Evolutionary conservation across 2,329 filamentous ascomycete genomes (phyloP).

Genomic region (Epichloe typhina): DNA sequence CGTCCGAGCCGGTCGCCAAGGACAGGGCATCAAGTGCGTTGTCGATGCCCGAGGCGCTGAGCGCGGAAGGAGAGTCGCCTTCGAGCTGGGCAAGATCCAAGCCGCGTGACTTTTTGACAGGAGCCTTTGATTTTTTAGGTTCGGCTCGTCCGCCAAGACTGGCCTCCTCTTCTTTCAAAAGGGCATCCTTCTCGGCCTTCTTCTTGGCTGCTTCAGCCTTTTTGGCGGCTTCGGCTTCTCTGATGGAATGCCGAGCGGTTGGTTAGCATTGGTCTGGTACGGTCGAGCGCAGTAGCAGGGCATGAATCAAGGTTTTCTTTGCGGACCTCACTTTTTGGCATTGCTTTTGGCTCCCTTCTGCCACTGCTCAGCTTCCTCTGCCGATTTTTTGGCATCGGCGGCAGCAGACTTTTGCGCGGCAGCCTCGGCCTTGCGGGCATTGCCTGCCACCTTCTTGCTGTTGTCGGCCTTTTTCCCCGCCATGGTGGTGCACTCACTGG

Average conservation of each 20-base stretch:
- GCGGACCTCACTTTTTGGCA: slow-evolving; percentile 62
- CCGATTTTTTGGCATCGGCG: slow-evolving; percentile 53
- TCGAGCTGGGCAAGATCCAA: slow-evolving; percentile 69
- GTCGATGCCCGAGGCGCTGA: slow-evolving; percentile 83
- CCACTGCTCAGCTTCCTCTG: slow-evolving; percentile 67
- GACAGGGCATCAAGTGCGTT: slow-evolving; percentile 81
- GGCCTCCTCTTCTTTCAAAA: slow-evolving; percentile 72
- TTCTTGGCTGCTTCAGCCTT: slow-evolving; percentile 79
- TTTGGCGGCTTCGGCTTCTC: slow-evolving; percentile 38
- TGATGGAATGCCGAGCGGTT: slow-evolving; percentile 7
- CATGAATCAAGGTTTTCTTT: neutral
- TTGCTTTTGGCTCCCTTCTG: slow-evolving; percentile 70
- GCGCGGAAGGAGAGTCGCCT: slow-evolving; percentile 39
- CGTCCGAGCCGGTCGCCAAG: slow-evolving; percentile 41
- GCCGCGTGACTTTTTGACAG: slow-evolving; percentile 56
- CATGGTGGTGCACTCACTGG: slow-evolving; percentile 32
- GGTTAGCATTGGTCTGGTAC: neutral
- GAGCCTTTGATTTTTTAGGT: slow-evolving; percentile 53
- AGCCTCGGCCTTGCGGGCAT: slow-evolving; percentile 83
- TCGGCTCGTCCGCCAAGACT: slow-evolving; percentile 40
- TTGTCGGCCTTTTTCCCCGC: slow-evolving; percentile 66
- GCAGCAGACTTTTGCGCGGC: slow-evolving; percentile 68
- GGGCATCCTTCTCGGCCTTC: slow-evolving; percentile 82
- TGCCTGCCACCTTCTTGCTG: slow-evolving; percentile 79
- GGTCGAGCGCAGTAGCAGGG: too few relatives aligned